phyloP scores from a whole-genome alignment of 2,329 filamentous ascomycete genomes.

The Verticillium dahliae region DNA sequence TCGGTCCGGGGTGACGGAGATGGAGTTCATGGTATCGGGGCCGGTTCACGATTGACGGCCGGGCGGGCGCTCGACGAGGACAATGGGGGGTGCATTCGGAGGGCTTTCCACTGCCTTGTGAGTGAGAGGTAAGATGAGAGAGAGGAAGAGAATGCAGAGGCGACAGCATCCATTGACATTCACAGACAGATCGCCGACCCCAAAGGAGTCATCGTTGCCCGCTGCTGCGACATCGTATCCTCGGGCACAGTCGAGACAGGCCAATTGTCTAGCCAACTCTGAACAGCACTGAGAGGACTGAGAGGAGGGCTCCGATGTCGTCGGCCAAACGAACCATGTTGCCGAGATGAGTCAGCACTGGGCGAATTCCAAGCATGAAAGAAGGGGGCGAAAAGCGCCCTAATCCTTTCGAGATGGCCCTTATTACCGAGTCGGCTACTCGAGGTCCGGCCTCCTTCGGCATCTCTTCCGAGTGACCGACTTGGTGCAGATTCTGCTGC shows the following conservation, averaged over 20 bases:
- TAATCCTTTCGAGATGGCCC: background rate
- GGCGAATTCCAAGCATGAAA: background rate
- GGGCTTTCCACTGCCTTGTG: background rate
- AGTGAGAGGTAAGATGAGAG: background rate
- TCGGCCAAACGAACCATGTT: background rate
- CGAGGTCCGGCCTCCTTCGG: background rate
- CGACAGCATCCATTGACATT: background rate
- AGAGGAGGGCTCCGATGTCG: slow-evolving; percentile 1
- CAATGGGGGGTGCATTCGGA: background rate
- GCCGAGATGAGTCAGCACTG: background rate
- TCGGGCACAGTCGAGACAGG: background rate
- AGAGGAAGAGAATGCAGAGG: background rate
- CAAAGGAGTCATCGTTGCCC: background rate
- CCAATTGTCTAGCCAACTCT: background rate
- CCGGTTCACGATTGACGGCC: background rate
- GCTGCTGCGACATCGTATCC: background rate
- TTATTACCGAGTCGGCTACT: background rate
- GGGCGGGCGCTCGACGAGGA: background rate
- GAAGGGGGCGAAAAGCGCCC: background rate
- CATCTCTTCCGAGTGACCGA: background rate
- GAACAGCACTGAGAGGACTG: background rate
- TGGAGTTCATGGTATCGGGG: background rate
- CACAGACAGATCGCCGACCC: background rate
- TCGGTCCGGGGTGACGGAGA: background rate
- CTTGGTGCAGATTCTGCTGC: background rate